phyloP scores from a whole-genome alignment of 2,329 filamentous ascomycete species.

The Fusarium guadeloupense region DNA sequence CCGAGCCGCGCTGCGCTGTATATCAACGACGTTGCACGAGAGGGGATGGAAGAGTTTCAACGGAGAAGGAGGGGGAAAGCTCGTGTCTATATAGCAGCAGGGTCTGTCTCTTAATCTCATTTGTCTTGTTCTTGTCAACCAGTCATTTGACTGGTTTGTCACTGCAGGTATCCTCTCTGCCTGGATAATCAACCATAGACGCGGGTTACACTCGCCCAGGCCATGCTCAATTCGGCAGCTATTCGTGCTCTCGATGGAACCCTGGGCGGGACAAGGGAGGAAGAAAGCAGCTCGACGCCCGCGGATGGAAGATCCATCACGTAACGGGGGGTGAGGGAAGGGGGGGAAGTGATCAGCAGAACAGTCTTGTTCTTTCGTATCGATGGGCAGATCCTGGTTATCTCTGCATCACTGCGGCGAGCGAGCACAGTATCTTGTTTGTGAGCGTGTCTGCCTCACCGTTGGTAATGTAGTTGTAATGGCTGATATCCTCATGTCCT shows the following conservation, averaged over 20 bases:
- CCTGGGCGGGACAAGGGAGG: slow-evolving; percentile 10
- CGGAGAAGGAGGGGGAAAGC: not conserved
- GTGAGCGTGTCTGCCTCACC: slow-evolving; percentile 14
- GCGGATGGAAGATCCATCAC: slow-evolving; percentile 31
- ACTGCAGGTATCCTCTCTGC: not conserved
- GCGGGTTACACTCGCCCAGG: not conserved
- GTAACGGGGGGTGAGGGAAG: slow-evolving; percentile 28
- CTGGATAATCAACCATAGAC: not conserved
- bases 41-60: not conserved
- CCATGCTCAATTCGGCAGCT: slow-evolving; percentile 39
- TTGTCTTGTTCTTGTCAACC: not conserved
- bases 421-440: not conserved
- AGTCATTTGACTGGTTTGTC: too few species aligned
- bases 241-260: slow-evolving; percentile 20
- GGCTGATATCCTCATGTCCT: too few species aligned
- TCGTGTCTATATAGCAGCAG: slow-evolving; percentile 21
- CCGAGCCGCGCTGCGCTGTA: not conserved
- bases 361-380: slow-evolving; percentile 1
- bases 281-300: slow-evolving; percentile 8
- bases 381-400: slow-evolving; percentile 20
- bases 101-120: not conserved
- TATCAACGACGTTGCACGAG: slow-evolving; percentile 19
- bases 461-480: not conserved
- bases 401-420: slow-evolving; percentile 12
- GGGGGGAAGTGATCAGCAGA: slow-evolving; percentile 9